Evolutionary conservation across 495 filamentous ascomycete genomes (phyloP).

Genomic region (Beverwykella pulmonaria): DNA sequence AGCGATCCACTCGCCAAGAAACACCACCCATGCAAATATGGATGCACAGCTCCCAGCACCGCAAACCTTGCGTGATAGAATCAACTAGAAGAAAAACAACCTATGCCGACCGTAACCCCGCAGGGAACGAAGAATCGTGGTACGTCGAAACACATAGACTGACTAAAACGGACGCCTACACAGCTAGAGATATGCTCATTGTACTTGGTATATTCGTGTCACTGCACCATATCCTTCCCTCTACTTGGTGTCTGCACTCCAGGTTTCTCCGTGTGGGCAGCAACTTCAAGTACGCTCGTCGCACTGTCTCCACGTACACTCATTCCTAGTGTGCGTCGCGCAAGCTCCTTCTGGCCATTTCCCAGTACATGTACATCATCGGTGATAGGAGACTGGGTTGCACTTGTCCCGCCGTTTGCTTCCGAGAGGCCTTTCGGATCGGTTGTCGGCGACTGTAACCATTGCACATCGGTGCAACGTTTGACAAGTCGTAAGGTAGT

Average conservation of each 20-base stretch:
- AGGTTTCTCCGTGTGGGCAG: conserved; percentile 78
- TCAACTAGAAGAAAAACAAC: background rate
- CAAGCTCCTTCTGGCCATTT: conserved; percentile 37
- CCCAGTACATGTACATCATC: conserved; percentile 13
- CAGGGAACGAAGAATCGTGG: background rate
- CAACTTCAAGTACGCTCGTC: conserved; percentile 67
- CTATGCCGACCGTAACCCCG: background rate
- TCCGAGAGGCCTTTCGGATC: conserved; percentile 4
- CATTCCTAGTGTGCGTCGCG: conserved; percentile 43
- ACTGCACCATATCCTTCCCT: conserved; percentile 15
- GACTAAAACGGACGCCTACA: background rate
- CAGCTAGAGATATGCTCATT: background rate
- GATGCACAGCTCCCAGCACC: background rate
- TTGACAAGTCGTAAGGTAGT: conserved; percentile 83
- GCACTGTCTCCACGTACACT: conserved; percentile 39
- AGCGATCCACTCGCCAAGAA: conserved; percentile 1
- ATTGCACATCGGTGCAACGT: conserved; percentile 79
- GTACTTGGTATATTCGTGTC: background rate
- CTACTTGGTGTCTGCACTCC: conserved; percentile 80
- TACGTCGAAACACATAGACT: background rate
- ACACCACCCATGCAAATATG: conserved; percentile 16
- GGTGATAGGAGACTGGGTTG: conserved; percentile 20
- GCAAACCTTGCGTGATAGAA: conserved; percentile 1
- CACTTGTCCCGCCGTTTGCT: conserved; percentile 14
- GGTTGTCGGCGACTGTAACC: conserved; percentile 56